Evolutionary conservation across 129 eudicot species (phyloP).

Genomic region (Arctium minus): DNA sequence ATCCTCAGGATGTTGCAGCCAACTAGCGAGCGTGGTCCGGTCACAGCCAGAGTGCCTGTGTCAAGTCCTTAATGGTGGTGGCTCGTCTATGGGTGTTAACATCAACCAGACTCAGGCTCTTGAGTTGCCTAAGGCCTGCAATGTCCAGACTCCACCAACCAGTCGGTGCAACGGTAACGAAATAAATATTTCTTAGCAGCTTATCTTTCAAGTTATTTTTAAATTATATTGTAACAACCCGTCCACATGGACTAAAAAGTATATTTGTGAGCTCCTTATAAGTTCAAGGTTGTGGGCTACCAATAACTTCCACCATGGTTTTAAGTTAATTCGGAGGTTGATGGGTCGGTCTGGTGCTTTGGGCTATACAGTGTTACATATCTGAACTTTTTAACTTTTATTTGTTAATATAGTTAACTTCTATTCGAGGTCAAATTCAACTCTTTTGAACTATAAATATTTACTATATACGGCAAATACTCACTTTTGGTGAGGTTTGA

Average conservation of each 20-base stretch:
- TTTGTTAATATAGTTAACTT: too few relatives aligned
- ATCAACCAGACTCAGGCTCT: slow-evolving; percentile 27
- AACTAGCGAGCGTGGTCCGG: slow-evolving; percentile 21
- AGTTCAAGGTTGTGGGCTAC: too few relatives aligned
- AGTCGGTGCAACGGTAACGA: slow-evolving; percentile 32
- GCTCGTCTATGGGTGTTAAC: slow-evolving; percentile 19
- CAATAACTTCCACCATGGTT: not conserved
- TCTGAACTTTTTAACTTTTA: too few relatives aligned
- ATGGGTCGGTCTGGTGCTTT: not conserved
- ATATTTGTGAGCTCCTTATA: too few relatives aligned
- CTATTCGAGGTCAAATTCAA: too few relatives aligned
- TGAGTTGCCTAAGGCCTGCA: slow-evolving; percentile 25
- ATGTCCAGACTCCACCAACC: slow-evolving; percentile 27
- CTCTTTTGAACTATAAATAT: too few relatives aligned
- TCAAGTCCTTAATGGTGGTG: slow-evolving; percentile 24
- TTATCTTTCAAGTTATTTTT: not conserved
- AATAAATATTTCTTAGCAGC: not conserved
- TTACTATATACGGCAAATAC: not conserved
- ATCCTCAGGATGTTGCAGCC: slow-evolving; percentile 27
- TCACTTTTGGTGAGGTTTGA: not conserved
- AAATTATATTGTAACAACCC: too few relatives aligned
- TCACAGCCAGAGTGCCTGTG: slow-evolving; percentile 28
- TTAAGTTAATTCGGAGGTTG: not conserved
- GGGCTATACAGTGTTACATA: too few relatives aligned
- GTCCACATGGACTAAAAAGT: too few relatives aligned